phyloP scores from a whole-genome alignment of 2,329 filamentous ascomycete species.

The Pseudocercospora cruenta region DNA sequence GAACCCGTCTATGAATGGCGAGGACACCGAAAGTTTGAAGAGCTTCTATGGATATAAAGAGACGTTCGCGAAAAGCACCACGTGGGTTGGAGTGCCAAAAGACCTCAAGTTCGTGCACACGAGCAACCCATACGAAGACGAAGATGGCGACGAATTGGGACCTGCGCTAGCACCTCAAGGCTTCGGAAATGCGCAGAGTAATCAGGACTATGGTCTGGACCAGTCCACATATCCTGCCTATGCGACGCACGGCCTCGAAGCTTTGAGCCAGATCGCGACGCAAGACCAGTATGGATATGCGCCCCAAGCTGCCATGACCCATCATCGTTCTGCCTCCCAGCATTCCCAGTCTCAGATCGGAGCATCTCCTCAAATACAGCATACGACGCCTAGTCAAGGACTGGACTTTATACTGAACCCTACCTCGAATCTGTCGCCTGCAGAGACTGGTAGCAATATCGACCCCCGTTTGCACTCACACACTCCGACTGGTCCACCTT shows the following conservation, averaged over 20 bases:
- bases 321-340: conserved; percentile 35
- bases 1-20: conserved; percentile 68
- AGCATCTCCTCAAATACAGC: conserved; percentile 29
- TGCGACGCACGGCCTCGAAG: conserved; percentile 56
- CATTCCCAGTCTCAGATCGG: conserved; percentile 15
- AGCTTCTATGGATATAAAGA: conserved; percentile 70
- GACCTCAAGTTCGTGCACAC: conserved; percentile 65
- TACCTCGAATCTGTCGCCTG: conserved; percentile 41
- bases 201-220: conserved; percentile 11
- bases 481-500: conserved; percentile 20
- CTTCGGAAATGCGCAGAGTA: not conserved
- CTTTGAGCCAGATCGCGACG: conserved; percentile 57
- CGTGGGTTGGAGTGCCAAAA: conserved; percentile 66
- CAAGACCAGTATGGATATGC: conserved; percentile 45
- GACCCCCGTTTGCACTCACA: conserved; percentile 36
- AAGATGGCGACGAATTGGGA: conserved; percentile 27
- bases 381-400: conserved; percentile 38
- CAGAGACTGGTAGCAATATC: conserved; percentile 32
- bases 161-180: not conserved
- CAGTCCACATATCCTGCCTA: conserved; percentile 31
- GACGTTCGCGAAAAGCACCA: conserved; percentile 62
- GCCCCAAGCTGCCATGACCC: conserved; percentile 31
- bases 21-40: conserved; percentile 53
- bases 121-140: conserved; percentile 63
- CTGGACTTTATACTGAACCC: conserved; percentile 62